Base-by-base conservation (phyloP, 306 rosid species). In the Biancaea sappan region DNA sequence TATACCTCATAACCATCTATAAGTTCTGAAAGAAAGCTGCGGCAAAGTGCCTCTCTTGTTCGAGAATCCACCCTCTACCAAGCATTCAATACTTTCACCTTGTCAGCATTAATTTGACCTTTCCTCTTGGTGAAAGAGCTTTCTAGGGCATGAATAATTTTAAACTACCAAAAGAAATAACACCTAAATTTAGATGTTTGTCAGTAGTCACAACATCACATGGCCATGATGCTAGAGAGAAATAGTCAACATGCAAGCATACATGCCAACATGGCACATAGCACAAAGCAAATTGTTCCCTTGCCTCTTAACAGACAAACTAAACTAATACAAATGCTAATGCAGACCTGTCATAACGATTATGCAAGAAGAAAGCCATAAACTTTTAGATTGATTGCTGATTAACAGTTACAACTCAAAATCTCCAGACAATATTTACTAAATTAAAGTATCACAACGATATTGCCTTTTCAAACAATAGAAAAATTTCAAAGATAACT, bases 11-110 rank as follows among this genome's bases (percentile, higher is more conserved):
- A 94, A 73, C 90, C 81, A 78, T 86, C 89, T 29, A 89, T 67
- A 56, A 91, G 97, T 71, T 90, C 97, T 8, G 72, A 72, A 60
- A 86, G 88, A 80, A 72, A 90, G 47, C 97, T 84, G 63, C 90
- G 96, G 44, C 97, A 91, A 86, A 94, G 87, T 47, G 98, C 97
- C 71, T 90, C 96, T 72, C 98, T 91, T 68, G 97, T 92, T 81
- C 82, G 86, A 84, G 84, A 78, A 72, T 89, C 89, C 32, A 94
- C 70, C 82, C 96, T 64, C 5, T 25, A 54, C 71, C 71, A 66
- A 25, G 71, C 71, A 43, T 25, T 66, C 54, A 66, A 66, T 25
- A 66, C 71, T 41, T 43, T 54, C 54, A 25, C 11, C 71, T 66
- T 66, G 13, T 91, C 88, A 54, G 88, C 74, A 83, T 91, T 92